Evolutionary conservation across 139 green algal genomes (phyloP).

Genomic region (Coccomyxa sp.): DNA sequence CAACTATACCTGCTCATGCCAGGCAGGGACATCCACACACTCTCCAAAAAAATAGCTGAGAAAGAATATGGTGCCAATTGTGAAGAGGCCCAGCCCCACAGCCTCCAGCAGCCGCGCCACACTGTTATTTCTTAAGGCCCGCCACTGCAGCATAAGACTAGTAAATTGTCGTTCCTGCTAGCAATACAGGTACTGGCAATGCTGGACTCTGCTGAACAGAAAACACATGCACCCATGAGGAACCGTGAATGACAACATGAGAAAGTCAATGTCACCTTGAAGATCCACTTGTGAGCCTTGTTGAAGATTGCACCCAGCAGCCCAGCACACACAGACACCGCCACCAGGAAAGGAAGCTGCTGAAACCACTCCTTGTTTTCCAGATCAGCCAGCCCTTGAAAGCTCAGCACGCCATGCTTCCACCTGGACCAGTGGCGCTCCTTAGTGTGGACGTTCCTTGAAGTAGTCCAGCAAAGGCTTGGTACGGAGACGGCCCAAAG

Average conservation of each 20-base stretch:
- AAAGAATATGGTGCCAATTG: constrained; percentile 18
- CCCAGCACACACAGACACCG: constrained; percentile 54
- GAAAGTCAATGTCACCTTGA: not conserved
- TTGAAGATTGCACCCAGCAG: constrained; percentile 79
- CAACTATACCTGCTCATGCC: constrained; percentile 6
- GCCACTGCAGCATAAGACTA: not conserved
- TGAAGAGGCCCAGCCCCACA: constrained; percentile 44
- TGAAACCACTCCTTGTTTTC: constrained; percentile 68
- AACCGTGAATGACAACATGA: too few relatives aligned
- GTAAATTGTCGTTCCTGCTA: too few relatives aligned
- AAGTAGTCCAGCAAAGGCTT: not conserved
- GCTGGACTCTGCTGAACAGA: too few relatives aligned
- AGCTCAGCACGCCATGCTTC: constrained; percentile 16
- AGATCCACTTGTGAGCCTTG: constrained; percentile 44
- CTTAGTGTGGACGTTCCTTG: not conserved
- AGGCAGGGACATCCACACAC: constrained; percentile 38
- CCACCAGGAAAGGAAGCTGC: constrained; percentile 69
- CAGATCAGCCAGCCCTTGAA: constrained; percentile 25
- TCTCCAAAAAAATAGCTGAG: constrained; percentile 18
- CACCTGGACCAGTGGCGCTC: not conserved
- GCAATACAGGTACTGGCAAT: too few relatives aligned
- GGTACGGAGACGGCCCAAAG: not conserved
- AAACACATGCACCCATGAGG: too few relatives aligned
- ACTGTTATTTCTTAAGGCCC: not conserved
- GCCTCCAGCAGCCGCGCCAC: constrained; percentile 29